Conservation (phyloP, 805 yeast genomes). For the Yarrowia hollandica region DNA sequence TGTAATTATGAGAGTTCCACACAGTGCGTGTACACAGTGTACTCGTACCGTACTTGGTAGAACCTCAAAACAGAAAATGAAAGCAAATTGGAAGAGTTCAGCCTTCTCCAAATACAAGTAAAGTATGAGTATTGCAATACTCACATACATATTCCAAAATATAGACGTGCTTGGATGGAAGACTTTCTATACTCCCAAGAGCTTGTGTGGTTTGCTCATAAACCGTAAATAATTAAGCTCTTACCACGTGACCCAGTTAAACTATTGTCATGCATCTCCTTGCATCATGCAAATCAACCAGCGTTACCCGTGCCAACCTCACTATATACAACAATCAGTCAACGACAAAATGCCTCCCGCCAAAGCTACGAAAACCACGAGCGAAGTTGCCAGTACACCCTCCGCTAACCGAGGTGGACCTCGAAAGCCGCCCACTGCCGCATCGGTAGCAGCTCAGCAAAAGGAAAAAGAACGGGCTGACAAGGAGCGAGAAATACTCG, state of each 20-base stretch:
- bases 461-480: conserved; percentile 23
- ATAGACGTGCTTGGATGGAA: no score
- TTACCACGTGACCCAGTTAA: not conserved
- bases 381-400: not conserved
- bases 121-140: no score
- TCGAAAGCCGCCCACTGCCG: conserved; percentile 4
- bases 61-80: no score
- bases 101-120: no score
- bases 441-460: conserved; percentile 3
- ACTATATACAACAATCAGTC: not conserved
- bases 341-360: conserved; percentile 10
- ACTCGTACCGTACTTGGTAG: no score
- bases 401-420: conserved; percentile 14
- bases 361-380: conserved; percentile 6
- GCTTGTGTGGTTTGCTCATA: no score
- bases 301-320: not conserved
- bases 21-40: no score
- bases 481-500: conserved; percentile 23
- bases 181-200: no score
- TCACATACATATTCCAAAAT: no score
- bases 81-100: no score
- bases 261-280: conserved; percentile 1
- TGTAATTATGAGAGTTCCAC: no score
- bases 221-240: not conserved
- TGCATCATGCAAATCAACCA: conserved; percentile 8